Evolutionary conservation across 2,329 filamentous ascomycete species (phyloP).

Genomic region (Arthrinium puccinioides): DNA sequence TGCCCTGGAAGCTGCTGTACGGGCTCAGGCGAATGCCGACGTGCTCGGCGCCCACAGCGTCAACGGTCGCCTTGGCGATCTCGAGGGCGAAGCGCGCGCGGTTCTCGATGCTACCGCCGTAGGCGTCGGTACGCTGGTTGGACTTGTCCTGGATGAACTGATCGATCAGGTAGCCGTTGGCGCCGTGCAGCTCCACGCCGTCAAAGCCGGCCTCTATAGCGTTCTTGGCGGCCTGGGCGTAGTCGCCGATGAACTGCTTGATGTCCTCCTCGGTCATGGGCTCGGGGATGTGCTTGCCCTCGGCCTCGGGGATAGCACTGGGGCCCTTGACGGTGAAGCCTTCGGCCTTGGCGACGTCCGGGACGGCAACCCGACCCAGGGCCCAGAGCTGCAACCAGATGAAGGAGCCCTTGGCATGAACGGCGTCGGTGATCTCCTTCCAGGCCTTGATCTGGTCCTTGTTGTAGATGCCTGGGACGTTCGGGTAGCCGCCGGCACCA

Average conservation of each 20-base stretch:
- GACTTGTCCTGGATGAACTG: slow-evolving; percentile 47
- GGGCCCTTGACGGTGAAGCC: slow-evolving; percentile 13
- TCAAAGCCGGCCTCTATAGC: slow-evolving; percentile 10
- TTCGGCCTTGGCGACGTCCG: slow-evolving; percentile 16
- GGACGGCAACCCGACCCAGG: slow-evolving; percentile 45
- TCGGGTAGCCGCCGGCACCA: slow-evolving; percentile 34
- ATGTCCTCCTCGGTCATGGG: slow-evolving; percentile 19
- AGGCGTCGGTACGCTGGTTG: slow-evolving; percentile 47
- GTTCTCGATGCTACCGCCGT: slow-evolving; percentile 48
- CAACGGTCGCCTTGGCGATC: slow-evolving; percentile 40
- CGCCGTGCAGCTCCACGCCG: slow-evolving; percentile 13
- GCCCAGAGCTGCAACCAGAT: slow-evolving; percentile 59
- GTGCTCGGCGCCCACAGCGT: slow-evolving; percentile 39
- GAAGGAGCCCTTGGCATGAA: slow-evolving; percentile 48
- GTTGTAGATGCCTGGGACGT: slow-evolving; percentile 47
- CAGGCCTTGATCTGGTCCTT: slow-evolving; percentile 44
- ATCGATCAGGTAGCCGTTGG: slow-evolving; percentile 44
- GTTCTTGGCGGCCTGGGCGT: slow-evolving; percentile 11
- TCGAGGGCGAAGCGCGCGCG: slow-evolving; percentile 44
- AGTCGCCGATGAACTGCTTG: slow-evolving; percentile 7
- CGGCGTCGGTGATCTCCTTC: slow-evolving; percentile 47
- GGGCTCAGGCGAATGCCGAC: slow-evolving; percentile 44
- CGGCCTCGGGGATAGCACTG: slow-evolving; percentile 3
- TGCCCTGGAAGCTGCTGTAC: slow-evolving; percentile 46
- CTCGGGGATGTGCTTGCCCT: slow-evolving; percentile 4